Base-by-base conservation (phyloP, 768 basidiomycete species). In the Lactarius indigo region DNA sequence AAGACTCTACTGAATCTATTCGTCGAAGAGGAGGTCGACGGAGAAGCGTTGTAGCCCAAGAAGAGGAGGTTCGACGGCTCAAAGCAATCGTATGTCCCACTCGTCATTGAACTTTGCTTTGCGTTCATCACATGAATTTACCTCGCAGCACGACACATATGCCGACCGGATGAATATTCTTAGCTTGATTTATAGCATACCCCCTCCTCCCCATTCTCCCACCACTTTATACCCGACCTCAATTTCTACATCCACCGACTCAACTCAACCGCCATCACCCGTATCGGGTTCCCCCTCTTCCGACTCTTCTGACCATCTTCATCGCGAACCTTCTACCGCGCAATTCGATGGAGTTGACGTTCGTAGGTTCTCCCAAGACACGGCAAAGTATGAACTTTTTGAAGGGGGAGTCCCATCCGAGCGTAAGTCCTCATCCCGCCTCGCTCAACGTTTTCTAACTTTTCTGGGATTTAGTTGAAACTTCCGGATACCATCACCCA, bases 161-260 rank as follows among this genome's bases (percentile, higher is more conserved):
- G 92, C 91, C 65, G 92, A 96, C 76, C 86, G 94, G 60, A 94
- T 96, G 90, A 90, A 91, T 73, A 94, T 96, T 73, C 84, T 96
- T 63, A 91, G 90, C 72, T 83, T 92, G 70, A 93, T 94, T 69
- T 94, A 94, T 80, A 89, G 87, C 75, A 92, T 94, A 75, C 90
- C 90, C 30, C 83, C 89, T 54, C 83, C 86, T 54, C 88, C 89
- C 26, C 85, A 90, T 73, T 82, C 89, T 13, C 83, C 85, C 31
- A 76, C 85, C 18, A 81, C 84, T 8, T 72, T 82, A 59, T 85
- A 84, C 75, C 75, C 81, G 47, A 77, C 79, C 56, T 75, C 76
- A 17, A 62, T 74, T n/a, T 82, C 82, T 35, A 75, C 78, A 12
- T 81, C 83, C 59, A 80, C 82, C 52, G 81, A 83, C 69, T 83